Conservation (phyloP, 176 grass and related monocot species). For the Avena atlantica region DNA sequence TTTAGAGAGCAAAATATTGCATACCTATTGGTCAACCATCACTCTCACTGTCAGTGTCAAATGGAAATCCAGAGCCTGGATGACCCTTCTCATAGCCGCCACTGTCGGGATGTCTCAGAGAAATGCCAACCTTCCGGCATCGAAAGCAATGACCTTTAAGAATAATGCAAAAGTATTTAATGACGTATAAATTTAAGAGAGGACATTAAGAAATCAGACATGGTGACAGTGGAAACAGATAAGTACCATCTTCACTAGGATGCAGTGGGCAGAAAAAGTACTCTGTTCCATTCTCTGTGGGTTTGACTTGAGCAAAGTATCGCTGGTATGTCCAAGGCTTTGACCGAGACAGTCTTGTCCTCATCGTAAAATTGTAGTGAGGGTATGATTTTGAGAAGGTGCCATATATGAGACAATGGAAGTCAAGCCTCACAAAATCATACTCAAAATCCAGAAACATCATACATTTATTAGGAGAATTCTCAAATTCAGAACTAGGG, state of each 20-base stretch:
- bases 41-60: background rate
- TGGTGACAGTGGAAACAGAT: background rate
- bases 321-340: background rate
- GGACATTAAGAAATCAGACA: background rate
- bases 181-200: too few species aligned
- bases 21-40: background rate
- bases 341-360: background rate
- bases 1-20: background rate
- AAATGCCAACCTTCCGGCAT: background rate
- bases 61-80: conserved; percentile 20
- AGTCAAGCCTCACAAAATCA: conserved; percentile 13
- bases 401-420: conserved; percentile 14
- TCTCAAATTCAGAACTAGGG: background rate
- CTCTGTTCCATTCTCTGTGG: background rate
- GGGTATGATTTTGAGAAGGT: conserved; percentile 6
- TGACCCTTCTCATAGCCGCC: conserved; percentile 8
- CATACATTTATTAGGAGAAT: background rate
- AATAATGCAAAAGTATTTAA: background rate
- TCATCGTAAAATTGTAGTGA: conserved; percentile 31
- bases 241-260: conserved; percentile 7
- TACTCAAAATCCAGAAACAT: background rate
- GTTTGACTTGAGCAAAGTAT: conserved; percentile 17
- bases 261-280: conserved; percentile 33
- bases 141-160: conserved; percentile 21
- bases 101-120: background rate